These are phyloP conservation scores for Glaciozyma martinii DNA, from an alignment of 768 basidiomycete genomes.

Conservation along the genomic window DNA sequence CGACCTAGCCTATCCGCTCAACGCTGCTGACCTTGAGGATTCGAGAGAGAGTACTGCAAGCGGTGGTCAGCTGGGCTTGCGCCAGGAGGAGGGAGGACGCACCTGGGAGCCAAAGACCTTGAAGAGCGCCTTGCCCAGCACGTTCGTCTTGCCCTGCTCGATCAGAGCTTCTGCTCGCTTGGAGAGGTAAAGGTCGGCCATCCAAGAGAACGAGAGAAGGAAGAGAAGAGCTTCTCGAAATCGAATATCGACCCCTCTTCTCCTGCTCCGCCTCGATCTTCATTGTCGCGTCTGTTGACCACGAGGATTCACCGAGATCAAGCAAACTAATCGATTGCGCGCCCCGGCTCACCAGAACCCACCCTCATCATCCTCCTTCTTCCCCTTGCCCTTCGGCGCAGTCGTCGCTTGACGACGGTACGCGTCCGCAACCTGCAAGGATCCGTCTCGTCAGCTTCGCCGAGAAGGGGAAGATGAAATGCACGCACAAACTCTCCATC, in stretches of 20 bases:
- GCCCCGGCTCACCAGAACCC: constrained; percentile 14
- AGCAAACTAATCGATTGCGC: too few relatives aligned
- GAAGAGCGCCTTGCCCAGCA: constrained; percentile 10
- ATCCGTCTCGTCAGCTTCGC: not conserved
- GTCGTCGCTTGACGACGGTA: constrained; percentile 29
- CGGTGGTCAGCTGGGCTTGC: not conserved
- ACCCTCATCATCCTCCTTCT: constrained; percentile 6
- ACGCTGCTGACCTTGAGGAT: too few relatives aligned
- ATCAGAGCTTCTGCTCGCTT: not conserved
- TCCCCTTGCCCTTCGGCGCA: constrained; percentile 26
- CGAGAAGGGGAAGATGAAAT: too few relatives aligned
- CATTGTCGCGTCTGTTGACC: too few relatives aligned
- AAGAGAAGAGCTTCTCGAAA: too few relatives aligned
- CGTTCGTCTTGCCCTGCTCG: not conserved
- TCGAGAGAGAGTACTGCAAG: not conserved
- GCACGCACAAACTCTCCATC: constrained; percentile 70
- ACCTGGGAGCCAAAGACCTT: constrained; percentile 2
- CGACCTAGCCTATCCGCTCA: too few relatives aligned
- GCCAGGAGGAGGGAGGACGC: not conserved
- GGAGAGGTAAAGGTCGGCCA: not conserved
- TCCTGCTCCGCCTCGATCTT: too few relatives aligned
- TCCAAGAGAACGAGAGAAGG: too few relatives aligned
- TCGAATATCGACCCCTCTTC: too few relatives aligned
- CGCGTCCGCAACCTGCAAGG: constrained; percentile 29
- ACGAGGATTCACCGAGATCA: too few relatives aligned